phyloP scores from a whole-genome alignment of 2,329 filamentous ascomycete species.

The Fusarium poae region DNA sequence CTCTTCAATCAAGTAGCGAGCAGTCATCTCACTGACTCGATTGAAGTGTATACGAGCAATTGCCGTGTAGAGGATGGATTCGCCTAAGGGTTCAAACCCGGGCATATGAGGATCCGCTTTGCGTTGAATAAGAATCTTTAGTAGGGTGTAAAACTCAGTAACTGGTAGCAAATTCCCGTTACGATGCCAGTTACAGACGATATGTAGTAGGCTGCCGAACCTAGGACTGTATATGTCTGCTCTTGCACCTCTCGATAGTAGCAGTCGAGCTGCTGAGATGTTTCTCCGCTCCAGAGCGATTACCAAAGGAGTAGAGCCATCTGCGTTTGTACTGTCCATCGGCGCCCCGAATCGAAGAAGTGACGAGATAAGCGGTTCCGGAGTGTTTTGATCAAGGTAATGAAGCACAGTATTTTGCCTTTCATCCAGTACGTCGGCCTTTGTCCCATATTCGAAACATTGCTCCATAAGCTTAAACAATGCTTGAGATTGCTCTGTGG shows the following conservation, averaged over 20 bases:
- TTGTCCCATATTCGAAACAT: background rate
- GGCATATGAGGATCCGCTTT: background rate
- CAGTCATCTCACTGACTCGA: background rate
- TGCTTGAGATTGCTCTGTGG: background rate
- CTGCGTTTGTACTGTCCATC: background rate
- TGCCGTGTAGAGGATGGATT: background rate
- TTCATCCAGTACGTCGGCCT: background rate
- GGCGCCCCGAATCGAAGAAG: background rate
- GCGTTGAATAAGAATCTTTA: background rate
- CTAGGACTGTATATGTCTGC: background rate
- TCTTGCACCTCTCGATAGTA: background rate
- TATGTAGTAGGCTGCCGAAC: background rate
- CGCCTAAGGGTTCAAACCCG: background rate
- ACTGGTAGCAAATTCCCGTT: accelerated
- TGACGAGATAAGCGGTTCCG: background rate
- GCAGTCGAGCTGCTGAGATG: background rate
- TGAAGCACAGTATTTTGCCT: background rate
- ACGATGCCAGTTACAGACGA: background rate
- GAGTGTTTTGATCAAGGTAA: background rate
- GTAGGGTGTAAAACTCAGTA: background rate
- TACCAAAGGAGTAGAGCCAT: background rate
- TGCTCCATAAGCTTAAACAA: background rate
- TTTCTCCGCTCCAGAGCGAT: background rate
- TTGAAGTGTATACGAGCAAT: accelerated
- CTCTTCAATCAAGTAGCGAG: background rate